These are phyloP conservation scores for Collariella sp. DNA, from an alignment of 495 filamentous ascomycete genomes.

Conservation along the genomic window DNA sequence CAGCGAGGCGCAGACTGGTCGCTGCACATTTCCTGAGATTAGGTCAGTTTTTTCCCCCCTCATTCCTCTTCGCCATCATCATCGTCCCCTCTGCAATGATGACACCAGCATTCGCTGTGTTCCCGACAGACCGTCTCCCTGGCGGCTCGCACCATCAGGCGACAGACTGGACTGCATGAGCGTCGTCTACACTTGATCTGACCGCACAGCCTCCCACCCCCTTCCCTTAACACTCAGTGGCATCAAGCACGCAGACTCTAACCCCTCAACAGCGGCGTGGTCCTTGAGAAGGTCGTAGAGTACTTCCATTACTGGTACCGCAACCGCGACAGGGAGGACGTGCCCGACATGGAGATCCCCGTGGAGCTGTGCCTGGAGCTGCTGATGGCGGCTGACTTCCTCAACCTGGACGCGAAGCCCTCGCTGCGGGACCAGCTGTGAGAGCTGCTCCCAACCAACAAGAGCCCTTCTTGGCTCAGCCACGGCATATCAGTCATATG, in stretches of 20 bases:
- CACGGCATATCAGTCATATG: neutral
- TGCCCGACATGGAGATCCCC: conserved; percentile 86
- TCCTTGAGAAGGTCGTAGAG: conserved; percentile 86
- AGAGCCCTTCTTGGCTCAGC: neutral
- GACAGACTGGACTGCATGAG: conserved; percentile 36
- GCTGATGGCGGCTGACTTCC: conserved; percentile 83
- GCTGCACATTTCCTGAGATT: conserved; percentile 62
- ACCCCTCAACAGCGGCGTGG: conserved; percentile 50
- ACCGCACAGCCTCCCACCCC: conserved; percentile 16
- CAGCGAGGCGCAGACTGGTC: conserved; percentile 55
- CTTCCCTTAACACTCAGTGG: neutral
- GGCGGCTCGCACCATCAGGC: neutral
- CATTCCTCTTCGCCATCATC: neutral
- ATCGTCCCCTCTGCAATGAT: conserved; percentile 26
- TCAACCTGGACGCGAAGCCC: conserved; percentile 35
- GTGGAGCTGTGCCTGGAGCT: conserved; percentile 84
- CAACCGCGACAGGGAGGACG: conserved; percentile 62
- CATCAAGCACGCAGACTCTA: neutral
- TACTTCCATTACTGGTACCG: conserved; percentile 88
- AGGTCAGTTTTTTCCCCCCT: conserved; percentile 44
- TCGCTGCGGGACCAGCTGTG: neutral
- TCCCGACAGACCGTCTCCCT: conserved; percentile 28
- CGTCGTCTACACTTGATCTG: conserved; percentile 53
- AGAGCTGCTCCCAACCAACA: neutral
- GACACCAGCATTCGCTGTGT: conserved; percentile 35